Evolutionary conservation across 768 basidiomycete species (phyloP).

Genomic region (Tulasnella sp.): DNA sequence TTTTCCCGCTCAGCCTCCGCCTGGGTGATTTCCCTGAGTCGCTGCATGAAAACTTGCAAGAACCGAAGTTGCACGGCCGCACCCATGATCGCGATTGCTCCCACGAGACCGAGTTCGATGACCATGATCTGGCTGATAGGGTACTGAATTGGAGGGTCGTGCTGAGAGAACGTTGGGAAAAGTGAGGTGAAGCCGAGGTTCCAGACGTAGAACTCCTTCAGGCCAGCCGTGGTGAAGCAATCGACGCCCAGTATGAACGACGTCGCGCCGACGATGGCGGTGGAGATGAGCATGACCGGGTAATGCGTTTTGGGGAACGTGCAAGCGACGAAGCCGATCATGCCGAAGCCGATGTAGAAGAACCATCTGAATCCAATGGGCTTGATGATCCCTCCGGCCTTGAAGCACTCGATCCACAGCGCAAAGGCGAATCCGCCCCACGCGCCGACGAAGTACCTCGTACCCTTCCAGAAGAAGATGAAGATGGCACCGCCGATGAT

Average conservation of each 20-base stretch:
- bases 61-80: conserved; percentile 87
- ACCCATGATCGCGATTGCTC: conserved; percentile 78
- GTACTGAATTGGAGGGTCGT: conserved; percentile 60
- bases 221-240: conserved; percentile 84
- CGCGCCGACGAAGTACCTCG: conserved; percentile 68
- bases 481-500: conserved; percentile 78
- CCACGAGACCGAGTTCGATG: conserved; percentile 87
- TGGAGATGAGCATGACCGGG: conserved; percentile 79
- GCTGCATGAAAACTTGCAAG: conserved; percentile 70
- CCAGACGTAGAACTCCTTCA: conserved; percentile 98
- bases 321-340: conserved; percentile 75
- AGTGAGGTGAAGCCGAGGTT: conserved; percentile 81
- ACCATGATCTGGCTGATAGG: conserved; percentile 88
- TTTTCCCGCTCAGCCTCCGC: conserved; percentile 70
- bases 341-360: conserved; percentile 72
- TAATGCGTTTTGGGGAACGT: conserved; percentile 85
- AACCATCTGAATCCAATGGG: conserved; percentile 83
- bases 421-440: conserved; percentile 83
- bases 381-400: conserved; percentile 73
- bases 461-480: conserved; percentile 90
- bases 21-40: conserved; percentile 72
- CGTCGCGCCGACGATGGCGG: conserved; percentile 84
- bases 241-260: conserved; percentile 91
- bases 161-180: conserved; percentile 65
- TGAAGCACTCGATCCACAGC: conserved; percentile 84